phyloP scores from a whole-genome alignment of 78 protist genomes.

The Dictyostelium capitatum region DNA sequence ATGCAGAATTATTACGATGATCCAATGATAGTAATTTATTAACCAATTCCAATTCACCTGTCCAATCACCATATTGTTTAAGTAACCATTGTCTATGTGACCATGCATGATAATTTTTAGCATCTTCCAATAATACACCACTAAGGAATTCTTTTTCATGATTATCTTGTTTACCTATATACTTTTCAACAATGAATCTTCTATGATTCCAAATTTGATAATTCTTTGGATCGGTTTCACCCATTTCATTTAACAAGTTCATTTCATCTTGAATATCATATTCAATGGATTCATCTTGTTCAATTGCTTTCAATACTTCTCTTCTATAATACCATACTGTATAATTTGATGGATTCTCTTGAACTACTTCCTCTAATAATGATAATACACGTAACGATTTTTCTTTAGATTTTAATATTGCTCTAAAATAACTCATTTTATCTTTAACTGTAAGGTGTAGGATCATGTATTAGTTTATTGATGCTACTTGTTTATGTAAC shows the following conservation, averaged over 20 bases:
- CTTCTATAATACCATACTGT: conserved; percentile 92
- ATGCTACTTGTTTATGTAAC: neutral
- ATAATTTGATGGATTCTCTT: conserved; percentile 93
- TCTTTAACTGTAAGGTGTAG: conserved; percentile 83
- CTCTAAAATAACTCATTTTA: conserved; percentile 93
- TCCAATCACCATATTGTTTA: conserved; percentile 50
- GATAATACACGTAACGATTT: conserved; percentile 76
- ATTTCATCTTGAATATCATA: conserved; percentile 78
- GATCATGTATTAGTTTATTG: neutral
- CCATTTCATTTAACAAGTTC: conserved; percentile 47
- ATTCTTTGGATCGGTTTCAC: conserved; percentile 89
- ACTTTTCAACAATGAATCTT: conserved; percentile 64
- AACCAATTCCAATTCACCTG: conserved; percentile 83
- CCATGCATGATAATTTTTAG: conserved; percentile 99
- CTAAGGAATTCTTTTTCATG: conserved; percentile 84
- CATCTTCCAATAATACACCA: conserved; percentile 82
- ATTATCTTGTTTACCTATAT: conserved; percentile 21
- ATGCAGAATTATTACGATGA: conserved; percentile 96
- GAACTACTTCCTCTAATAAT: conserved; percentile 88
- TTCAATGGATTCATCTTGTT: conserved; percentile 55
- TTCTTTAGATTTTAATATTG: conserved; percentile 86
- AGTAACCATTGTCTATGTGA: conserved; percentile 86
- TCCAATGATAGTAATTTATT: conserved; percentile 86
- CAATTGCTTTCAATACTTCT: conserved; percentile 67
- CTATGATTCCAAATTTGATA: conserved; percentile 98